Evolutionary conservation across 495 filamentous ascomycete genomes (phyloP).

Genomic region (Aspergillus diversus): DNA sequence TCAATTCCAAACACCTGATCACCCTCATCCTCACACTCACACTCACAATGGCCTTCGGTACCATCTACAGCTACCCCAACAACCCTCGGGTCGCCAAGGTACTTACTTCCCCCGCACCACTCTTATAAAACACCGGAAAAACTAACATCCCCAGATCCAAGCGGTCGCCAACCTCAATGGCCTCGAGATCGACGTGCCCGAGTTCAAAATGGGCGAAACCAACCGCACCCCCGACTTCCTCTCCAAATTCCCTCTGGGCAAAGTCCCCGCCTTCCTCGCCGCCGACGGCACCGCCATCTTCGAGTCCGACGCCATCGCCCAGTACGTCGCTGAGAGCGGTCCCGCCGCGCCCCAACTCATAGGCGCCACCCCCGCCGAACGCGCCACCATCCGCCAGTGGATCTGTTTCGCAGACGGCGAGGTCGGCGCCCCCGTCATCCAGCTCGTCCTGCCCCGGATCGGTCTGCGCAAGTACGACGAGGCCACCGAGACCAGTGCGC

Average conservation of each 20-base stretch:
- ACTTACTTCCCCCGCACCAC: conserved; percentile 18
- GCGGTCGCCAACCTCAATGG: conserved; percentile 57
- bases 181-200: conserved; percentile 45
- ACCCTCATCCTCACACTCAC: neutral
- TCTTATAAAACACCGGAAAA: neutral
- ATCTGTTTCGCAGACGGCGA: conserved; percentile 51
- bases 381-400: conserved; percentile 57
- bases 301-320: conserved; percentile 60
- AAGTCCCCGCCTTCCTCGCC: conserved; percentile 60
- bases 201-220: conserved; percentile 48
- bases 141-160: conserved; percentile 40
- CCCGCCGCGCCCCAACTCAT: conserved; percentile 54
- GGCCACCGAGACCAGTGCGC: conserved; percentile 32
- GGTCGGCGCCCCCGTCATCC: conserved; percentile 35
- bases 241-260: conserved; percentile 64
- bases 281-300: conserved; percentile 54
- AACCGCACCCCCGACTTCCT: conserved; percentile 56
- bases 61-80: conserved; percentile 48
- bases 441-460: conserved; percentile 39
- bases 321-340: conserved; percentile 57
- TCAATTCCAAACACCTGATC: neutral
- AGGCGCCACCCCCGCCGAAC: conserved; percentile 48
- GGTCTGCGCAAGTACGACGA: conserved; percentile 39
- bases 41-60: conserved; percentile 56
- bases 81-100: conserved; percentile 57